phyloP scores from a whole-genome alignment of 2,329 filamentous ascomycete species.

The Fusarium brevicatenulatum region DNA sequence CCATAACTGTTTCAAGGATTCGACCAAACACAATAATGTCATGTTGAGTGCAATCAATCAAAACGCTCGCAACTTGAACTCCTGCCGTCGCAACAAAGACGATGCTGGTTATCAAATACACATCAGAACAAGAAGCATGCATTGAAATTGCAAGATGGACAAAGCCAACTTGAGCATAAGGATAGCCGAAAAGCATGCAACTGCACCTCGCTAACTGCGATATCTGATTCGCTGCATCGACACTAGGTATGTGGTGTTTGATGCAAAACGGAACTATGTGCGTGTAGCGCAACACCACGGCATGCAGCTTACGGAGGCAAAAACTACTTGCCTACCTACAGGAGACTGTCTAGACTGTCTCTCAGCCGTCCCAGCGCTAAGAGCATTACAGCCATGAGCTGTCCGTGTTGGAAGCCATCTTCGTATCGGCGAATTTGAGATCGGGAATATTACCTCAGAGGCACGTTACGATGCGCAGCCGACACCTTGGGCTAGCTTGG shows the following conservation, averaged over 20 bases:
- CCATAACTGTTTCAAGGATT: background rate
- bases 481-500: background rate
- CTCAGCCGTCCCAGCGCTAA: background rate
- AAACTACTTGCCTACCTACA: background rate
- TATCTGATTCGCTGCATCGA: conserved; percentile 23
- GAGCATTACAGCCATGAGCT: background rate
- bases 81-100: background rate
- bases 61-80: background rate
- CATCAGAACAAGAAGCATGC: background rate
- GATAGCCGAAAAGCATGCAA: background rate
- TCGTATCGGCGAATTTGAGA: background rate
- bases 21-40: background rate
- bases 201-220: conserved; percentile 11
- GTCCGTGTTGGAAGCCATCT: background rate
- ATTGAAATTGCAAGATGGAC: background rate
- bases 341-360: background rate
- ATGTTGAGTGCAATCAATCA: background rate
- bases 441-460: background rate
- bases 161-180: background rate
- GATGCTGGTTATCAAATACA: background rate
- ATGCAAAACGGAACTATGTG: conserved; percentile 4
- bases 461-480: background rate
- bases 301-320: conserved; percentile 17
- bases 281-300: background rate
- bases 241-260: conserved; percentile 4